These are phyloP conservation scores for Termitomyces sp. DNA, from an alignment of 768 basidiomycete genomes.

Conservation along the genomic window DNA sequence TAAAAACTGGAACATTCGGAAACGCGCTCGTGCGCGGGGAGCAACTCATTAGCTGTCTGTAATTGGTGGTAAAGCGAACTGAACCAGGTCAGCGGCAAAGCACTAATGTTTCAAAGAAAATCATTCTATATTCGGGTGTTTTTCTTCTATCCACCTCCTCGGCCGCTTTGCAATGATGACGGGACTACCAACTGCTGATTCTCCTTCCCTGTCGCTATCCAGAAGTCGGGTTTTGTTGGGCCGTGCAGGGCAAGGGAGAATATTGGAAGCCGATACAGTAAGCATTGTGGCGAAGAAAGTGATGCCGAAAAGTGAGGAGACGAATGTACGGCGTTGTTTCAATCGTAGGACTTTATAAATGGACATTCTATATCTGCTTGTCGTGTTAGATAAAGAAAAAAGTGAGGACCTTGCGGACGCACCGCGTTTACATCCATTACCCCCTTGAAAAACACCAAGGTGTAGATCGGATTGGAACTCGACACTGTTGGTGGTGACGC, in stretches of 20 bases:
- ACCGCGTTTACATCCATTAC: slow-evolving; percentile 25
- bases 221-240: slow-evolving; percentile 53
- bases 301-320: slow-evolving; percentile 76
- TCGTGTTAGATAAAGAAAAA: not conserved
- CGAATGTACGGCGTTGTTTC: slow-evolving; percentile 66
- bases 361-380: slow-evolving; percentile 47
- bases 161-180: slow-evolving; percentile 59
- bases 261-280: slow-evolving; percentile 76
- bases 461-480: not conserved
- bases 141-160: slow-evolving; percentile 83
- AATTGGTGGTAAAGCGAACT: not conserved
- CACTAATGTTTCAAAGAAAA: not conserved
- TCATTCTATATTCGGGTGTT: slow-evolving; percentile 31
- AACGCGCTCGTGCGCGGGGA: not conserved
- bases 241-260: slow-evolving; percentile 80
- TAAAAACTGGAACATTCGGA: not conserved
- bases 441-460: slow-evolving; percentile 3
- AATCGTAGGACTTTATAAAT: slow-evolving; percentile 55
- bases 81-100: not conserved
- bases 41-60: not conserved
- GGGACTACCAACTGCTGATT: slow-evolving; percentile 24
- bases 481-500: not conserved
- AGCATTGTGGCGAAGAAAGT: slow-evolving; percentile 77
- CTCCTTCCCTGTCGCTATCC: slow-evolving; percentile 40
- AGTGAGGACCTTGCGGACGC: slow-evolving; percentile 12